Evolutionary conservation across 495 filamentous ascomycete genomes (phyloP), one percentile per base, ranked within the genome.

Genomic region (Neurospora pannonica): DNA sequence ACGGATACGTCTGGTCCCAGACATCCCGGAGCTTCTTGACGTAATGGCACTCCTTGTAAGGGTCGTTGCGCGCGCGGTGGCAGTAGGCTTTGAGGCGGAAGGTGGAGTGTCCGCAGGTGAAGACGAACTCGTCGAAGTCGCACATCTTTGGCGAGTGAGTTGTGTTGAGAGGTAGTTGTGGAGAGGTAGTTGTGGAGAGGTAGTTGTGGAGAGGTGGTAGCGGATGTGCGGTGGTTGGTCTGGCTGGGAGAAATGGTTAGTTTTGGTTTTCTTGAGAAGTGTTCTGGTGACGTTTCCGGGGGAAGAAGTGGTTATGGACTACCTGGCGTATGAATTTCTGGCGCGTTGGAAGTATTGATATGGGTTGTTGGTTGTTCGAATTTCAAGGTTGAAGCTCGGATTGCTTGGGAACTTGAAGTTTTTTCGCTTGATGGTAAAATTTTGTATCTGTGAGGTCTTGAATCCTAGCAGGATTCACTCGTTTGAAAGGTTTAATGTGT

Each of bases 61-160:
- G 87, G 77, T 92, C 88, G 79, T 90, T 91, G 37, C 91, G 88
- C 9, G 91, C 90, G 72, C 87, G 88, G 79, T 94, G 91, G 82
- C 92, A 94, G 79, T 91, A 86, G 34, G 87, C 88, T 77, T 89
- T 88, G 36, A 91, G 80, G 11, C 88, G 87, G 24, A 83, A 79
- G 10, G 78, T 78, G 17, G 83, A 83, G 79, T 92, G 90, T 5
- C 82, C 82, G 81, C 91, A 93, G 72, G 83, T 80, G 75, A 88
- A 93, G 73, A 84, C 74, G 74, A 92, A 89, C 73, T 87, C 86
- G 76, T 93, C 91, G 75, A 83, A 92, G 76, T 91, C 87, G 77
- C 91, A 92, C 90, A 93, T 92, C 13, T 38, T 15, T 34, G 21
- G 13, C 24, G 54, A 13, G 11, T 62, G 13, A 4, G 54, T 36